Conservation (phyloP, 2,329 filamentous ascomycete species). For the Aureobasidium leucospermi region DNA sequence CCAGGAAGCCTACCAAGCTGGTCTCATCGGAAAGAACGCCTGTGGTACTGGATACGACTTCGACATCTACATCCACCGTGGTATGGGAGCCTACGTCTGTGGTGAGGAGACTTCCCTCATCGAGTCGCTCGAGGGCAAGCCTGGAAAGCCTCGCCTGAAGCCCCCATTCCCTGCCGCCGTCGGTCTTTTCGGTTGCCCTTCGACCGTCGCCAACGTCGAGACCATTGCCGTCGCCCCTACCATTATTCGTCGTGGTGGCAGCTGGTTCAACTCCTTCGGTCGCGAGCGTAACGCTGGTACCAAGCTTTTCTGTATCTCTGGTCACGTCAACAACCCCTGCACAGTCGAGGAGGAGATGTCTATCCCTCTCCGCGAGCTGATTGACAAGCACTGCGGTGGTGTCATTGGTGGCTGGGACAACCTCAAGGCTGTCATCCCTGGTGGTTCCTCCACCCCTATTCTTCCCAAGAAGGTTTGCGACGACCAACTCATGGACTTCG, state of each 20-base stretch:
- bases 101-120: constrained; percentile 98
- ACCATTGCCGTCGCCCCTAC: constrained; percentile 92
- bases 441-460: constrained; percentile 93
- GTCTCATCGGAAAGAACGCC: constrained; percentile 95
- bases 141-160: constrained; percentile 97
- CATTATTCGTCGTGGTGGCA: constrained; percentile 84
- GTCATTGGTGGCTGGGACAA: constrained; percentile 98
- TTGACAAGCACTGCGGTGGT: constrained; percentile 96
- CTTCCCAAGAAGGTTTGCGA: constrained; percentile 85
- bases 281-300: constrained; percentile 95
- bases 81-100: constrained; percentile 95
- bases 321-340: constrained; percentile 96
- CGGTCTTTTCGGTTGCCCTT: constrained; percentile 95
- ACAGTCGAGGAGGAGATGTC: constrained; percentile 99
- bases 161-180: constrained; percentile 96
- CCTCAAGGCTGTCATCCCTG: constrained; percentile 87
- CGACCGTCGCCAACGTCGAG: constrained; percentile 96
- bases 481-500: constrained; percentile 97
- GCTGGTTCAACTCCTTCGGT: constrained; percentile 90
- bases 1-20: constrained; percentile 92
- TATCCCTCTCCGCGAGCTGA: constrained; percentile 89
- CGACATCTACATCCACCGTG: constrained; percentile 92
- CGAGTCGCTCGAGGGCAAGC: constrained; percentile 96
- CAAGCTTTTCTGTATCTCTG: constrained; percentile 97
- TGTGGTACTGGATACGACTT: constrained; percentile 97